These are phyloP conservation scores for Seiridium cupressi DNA, from an alignment of 2,329 filamentous ascomycete genomes.

Conservation along the genomic window DNA sequence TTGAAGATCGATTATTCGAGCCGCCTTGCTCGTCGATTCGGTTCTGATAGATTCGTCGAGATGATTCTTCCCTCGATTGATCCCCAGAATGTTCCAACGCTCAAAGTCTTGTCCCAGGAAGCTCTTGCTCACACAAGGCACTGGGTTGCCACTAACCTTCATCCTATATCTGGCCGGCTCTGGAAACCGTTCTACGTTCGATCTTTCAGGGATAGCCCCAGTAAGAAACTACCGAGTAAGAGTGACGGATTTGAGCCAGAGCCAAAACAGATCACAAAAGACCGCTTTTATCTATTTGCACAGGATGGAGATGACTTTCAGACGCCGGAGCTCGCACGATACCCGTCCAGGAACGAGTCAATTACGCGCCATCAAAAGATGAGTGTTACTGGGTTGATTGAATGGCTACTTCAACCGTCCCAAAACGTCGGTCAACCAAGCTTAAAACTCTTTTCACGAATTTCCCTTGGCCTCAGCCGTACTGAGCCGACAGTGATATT, in stretches of 20 bases:
- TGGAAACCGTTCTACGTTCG: constrained; percentile 40
- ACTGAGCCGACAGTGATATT: constrained; percentile 47
- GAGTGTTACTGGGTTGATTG: constrained; percentile 41
- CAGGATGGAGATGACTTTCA: constrained; percentile 45
- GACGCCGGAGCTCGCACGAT: constrained; percentile 19
- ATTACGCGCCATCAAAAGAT: constrained; percentile 22
- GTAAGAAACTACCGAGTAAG: constrained; percentile 35
- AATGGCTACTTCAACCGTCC: constrained; percentile 49
- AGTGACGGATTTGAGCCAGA: constrained; percentile 23
- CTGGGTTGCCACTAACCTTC: not conserved
- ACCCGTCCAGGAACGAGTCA: constrained; percentile 24
- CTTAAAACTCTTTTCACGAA: constrained; percentile 58
- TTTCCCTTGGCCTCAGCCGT: constrained; percentile 52
- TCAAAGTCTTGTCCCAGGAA: not conserved
- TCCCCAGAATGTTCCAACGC: not conserved
- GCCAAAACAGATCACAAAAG: constrained; percentile 29
- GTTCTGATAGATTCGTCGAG: constrained; percentile 58
- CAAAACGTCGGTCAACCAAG: constrained; percentile 44
- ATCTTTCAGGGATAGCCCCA: constrained; percentile 30
- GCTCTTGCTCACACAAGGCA: not conserved
- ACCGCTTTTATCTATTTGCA: constrained; percentile 55
- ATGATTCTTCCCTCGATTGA: constrained; percentile 43
- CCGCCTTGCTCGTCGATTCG: constrained; percentile 54
- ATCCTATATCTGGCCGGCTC: constrained; percentile 25
- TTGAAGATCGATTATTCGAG: constrained; percentile 47